Evolutionary conservation across 2,329 filamentous ascomycete genomes (phyloP), one percentile per base, ranked within the genome.

Genomic region (Seiridium unicorne): DNA sequence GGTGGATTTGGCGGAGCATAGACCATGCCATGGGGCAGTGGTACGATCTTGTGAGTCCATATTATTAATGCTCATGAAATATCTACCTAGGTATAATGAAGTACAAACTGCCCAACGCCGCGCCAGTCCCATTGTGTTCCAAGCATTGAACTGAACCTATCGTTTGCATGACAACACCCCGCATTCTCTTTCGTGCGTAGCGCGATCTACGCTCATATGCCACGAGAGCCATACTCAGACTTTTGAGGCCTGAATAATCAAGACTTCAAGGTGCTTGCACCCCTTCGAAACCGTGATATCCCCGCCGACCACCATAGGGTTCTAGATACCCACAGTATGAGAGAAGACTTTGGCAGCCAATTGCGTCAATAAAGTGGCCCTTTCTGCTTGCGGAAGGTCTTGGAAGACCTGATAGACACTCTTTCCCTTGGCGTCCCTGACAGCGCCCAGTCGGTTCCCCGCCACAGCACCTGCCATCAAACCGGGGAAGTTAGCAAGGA

Each of bases 381-480:
- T 90, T 70, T 97, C 93, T 55, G 82, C 83, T 74, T 92, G 90
- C 55, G 93, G 93, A 70, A 99, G 79, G 68, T 97, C 91, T 81
- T 85, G 87, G 73, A 94, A 98, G 13, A 97, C 95, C 35, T 88
- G 82, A 75, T 96, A 98, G 5, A 99, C 95, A 71, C 92, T 96
- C 87, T 97, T 98, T 31, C 93, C 93, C 76, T 88, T 93, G 38
- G 90, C 87, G 77, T 99, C 95, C 60, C 95, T 83, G 26, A 99
- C 86, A 5, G 92, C 91, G 1, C 95, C 95, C n/a, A 98, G 77
- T 56, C 93, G 79, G 76, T 97, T 98, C 9, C 95, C 95, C 0
- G 93, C 94, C 2, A 97, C 93, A 2, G 92, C 92, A 3, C 95
- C 95, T 0, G 94, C 94, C 44, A 98, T 75, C 69, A 94, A 84